phyloP scores from a whole-genome alignment of 1,139 yeast species.

The Geotrichum reessii region DNA sequence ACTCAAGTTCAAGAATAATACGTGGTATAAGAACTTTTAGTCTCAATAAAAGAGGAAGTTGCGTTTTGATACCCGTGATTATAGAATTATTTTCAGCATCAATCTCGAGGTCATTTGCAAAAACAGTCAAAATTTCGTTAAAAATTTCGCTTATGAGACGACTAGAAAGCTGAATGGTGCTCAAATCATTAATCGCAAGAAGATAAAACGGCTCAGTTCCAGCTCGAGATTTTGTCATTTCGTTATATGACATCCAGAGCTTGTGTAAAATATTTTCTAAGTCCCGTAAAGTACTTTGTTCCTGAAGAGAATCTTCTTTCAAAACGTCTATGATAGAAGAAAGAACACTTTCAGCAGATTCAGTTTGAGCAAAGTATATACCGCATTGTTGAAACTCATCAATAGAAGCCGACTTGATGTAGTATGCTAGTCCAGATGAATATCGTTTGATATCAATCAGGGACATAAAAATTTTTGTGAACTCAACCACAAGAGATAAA shows the following conservation, averaged over 20 bases:
- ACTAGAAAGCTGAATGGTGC: constrained; percentile 13
- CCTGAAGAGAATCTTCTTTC: constrained; percentile 17
- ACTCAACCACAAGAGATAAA: constrained; percentile 14
- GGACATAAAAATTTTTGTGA: constrained; percentile 19
- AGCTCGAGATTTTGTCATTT: constrained; percentile 7
- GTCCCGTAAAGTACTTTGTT: constrained; percentile 9
- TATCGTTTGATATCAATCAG: constrained; percentile 21
- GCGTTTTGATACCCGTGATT: constrained; percentile 7
- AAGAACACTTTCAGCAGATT: constrained; percentile 19
- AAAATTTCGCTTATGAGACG: constrained; percentile 10
- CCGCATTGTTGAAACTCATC: constrained; percentile 20
- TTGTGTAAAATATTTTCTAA: constrained; percentile 16
- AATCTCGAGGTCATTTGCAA: not conserved
- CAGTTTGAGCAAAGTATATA: constrained; percentile 18
- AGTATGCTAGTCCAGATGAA: constrained; percentile 18
- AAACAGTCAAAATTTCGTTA: constrained; percentile 1
- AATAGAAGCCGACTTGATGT: constrained; percentile 18
- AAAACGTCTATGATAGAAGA: constrained; percentile 19
- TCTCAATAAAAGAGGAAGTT: constrained; percentile 8
- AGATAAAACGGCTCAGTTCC: constrained; percentile 11
- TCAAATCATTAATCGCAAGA: constrained; percentile 15
- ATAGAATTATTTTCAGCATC: constrained; percentile 4
- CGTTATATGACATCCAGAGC: constrained; percentile 13
- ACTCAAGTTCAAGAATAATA: constrained; percentile 13
- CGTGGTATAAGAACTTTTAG: constrained; percentile 14